Evolutionary conservation across 202 grass and related monocot genomes (phyloP).

Genomic region (Eragrostis tef): DNA sequence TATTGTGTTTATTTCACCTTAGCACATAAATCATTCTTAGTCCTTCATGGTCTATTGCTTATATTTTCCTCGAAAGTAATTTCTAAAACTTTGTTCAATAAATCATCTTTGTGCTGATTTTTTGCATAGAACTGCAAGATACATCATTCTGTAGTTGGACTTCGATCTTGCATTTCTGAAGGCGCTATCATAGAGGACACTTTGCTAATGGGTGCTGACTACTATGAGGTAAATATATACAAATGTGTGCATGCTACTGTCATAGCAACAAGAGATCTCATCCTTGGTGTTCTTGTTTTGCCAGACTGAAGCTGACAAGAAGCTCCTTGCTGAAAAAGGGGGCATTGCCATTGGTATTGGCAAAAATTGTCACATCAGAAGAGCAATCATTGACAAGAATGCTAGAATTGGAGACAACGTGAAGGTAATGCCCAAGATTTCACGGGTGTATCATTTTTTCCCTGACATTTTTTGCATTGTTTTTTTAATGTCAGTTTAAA

Average conservation of each 20-base stretch:
- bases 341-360: constrained; percentile 90
- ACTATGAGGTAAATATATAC: constrained; percentile 77
- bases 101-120: constrained; percentile 15
- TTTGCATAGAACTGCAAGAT: constrained; percentile 84
- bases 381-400: constrained; percentile 99
- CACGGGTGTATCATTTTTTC: constrained; percentile 7
- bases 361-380: constrained; percentile 81
- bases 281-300: not conserved
- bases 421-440: constrained; percentile 45
- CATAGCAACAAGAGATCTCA: constrained; percentile 36
- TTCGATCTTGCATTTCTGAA: constrained; percentile 95
- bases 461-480: not conserved
- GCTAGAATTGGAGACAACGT: constrained; percentile 96
- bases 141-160: constrained; percentile 91
- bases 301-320: constrained; percentile 89
- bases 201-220: constrained; percentile 96
- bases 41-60: constrained; percentile 16
- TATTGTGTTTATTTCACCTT: not conserved
- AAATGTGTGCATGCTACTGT: constrained; percentile 21
- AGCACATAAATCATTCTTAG: not conserved
- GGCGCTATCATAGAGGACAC: constrained; percentile 90
- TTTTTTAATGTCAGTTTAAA: not conserved
- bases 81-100: constrained; percentile 28
- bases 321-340: constrained; percentile 65
- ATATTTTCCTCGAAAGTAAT: constrained; percentile 30